Base-by-base conservation (phyloP, 176 grass and related monocot genomes). In the Paspalum notatum region DNA sequence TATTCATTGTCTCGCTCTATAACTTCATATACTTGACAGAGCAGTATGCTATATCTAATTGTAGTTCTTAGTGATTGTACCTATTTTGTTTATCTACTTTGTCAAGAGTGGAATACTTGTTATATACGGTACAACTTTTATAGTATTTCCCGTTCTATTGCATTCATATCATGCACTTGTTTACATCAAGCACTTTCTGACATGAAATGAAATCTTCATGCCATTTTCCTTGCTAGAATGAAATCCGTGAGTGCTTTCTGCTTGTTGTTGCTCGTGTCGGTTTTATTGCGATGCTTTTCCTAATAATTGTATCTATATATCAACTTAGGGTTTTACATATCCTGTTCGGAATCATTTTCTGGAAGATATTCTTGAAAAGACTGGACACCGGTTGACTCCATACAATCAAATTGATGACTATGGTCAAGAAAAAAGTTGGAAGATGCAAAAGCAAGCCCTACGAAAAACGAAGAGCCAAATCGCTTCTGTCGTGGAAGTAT, bases 401-500 rank as follows among this genome's bases (percentile, higher is more conserved):
- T 99, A 99, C 86, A 99, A 99, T 82, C 96, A 99, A 89, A 95
- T 99, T 44, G 96, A 99, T 87, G 96, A 99, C 84, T 99, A 95
- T 82, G 96, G 96, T 39, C 96, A 99, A 87, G 96, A 99, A 68
- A 99, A 95, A 47, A 91, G 85, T 84, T 99, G 96, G 96, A 99
- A 99, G 81, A 99, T 99, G 96, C 96, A 99, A 89, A 99, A 91
- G 56, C 96, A 99, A 86, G 84, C 88, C 86, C 75, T 99, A 54
- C 87, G 78, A 46, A 99, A 93, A 84, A 92, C 86, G 74, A 99
- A 99, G 83, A 95, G 90, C 63, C 96, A 95, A 82, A 99, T 99
- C 72, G 90, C 96, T 78, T 99, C 92, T 84, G 91, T 81, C 56
- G 90, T 99, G 20, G 96, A 99, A 86, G 96, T 99, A 93, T 6